Percentiles rank a stretch among this genome's conserved stretches.
phyloP scores from a whole-genome alignment of 1,139 yeast species.

The Debaryomycetaceae sp. region DNA sequence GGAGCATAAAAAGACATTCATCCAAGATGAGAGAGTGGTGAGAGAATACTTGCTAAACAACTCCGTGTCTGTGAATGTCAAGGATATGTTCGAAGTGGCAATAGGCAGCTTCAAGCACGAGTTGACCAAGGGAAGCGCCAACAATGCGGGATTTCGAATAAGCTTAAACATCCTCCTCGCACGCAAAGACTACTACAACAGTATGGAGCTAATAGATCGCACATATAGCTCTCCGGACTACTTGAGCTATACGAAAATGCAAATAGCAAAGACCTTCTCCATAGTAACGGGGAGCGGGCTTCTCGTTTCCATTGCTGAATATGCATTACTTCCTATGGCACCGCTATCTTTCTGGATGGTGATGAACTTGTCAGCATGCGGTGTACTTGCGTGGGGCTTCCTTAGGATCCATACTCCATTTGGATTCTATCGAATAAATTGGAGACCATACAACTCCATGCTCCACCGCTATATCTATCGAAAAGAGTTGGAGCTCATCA shows the following conservation, averaged over 20 bases:
- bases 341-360: constrained; percentile 9
- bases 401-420: constrained; percentile 13
- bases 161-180: constrained; percentile 21
- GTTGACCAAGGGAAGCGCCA: constrained; percentile 2
- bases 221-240: constrained; percentile 16
- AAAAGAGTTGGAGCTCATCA: constrained; percentile 27
- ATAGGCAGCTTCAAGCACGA: constrained; percentile 8
- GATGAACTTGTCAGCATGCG: constrained; percentile 6
- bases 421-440: constrained; percentile 26
- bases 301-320: constrained; percentile 1
- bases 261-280: not conserved
- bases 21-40: constrained; percentile 9
- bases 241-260: constrained; percentile 1
- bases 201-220: constrained; percentile 29
- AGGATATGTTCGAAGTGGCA: constrained; percentile 13
- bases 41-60: constrained; percentile 16
- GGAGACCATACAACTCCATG: constrained; percentile 30
- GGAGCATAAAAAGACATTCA: constrained; percentile 7
- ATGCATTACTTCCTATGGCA: constrained; percentile 9
- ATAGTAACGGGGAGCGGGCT: not conserved
- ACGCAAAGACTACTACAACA: constrained; percentile 31
- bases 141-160: constrained; percentile 10
- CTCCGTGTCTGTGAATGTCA: constrained; percentile 21
- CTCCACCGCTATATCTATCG: constrained; percentile 20
- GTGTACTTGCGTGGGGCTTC: constrained; percentile 7